These are phyloP conservation scores for Trichoderma pleuroti DNA, from an alignment of 2,329 filamentous ascomycete genomes.

Conservation along the genomic window DNA sequence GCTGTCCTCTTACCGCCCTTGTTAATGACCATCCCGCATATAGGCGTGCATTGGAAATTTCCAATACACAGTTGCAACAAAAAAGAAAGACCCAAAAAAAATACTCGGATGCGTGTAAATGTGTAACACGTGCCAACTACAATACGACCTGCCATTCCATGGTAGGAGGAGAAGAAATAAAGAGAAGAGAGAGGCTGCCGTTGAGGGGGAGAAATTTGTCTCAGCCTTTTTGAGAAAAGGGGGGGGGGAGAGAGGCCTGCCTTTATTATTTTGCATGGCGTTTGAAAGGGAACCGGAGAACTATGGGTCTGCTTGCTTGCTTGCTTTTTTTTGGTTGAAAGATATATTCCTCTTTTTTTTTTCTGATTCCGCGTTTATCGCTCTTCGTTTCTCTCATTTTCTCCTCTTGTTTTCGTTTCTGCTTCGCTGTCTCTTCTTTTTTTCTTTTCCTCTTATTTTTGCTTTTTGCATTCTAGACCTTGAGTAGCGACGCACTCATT, in stretches of 20 bases:
- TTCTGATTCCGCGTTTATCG: conserved; percentile 17
- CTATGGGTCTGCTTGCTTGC: conserved; percentile 24
- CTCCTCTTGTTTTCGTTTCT: conserved; percentile 20
- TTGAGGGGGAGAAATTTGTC: conserved; percentile 19
- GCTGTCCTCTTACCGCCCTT: conserved; percentile 24
- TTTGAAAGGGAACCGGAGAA: conserved; percentile 28
- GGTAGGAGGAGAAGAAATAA: conserved; percentile 9
- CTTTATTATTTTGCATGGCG: conserved; percentile 32
- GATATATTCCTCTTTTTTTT: conserved; percentile 25
- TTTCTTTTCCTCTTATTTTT: conserved; percentile 14
- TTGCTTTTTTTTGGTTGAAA: conserved; percentile 20
- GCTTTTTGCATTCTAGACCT: conserved; percentile 31
- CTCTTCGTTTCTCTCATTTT: conserved; percentile 23
- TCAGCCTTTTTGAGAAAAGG: conserved; percentile 20
- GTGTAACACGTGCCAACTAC: conserved; percentile 9
- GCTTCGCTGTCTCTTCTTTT: conserved; percentile 24
- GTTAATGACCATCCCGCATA: conserved; percentile 19
- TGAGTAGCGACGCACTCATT: conserved; percentile 29
- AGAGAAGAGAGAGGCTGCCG: background rate
- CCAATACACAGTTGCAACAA: background rate
- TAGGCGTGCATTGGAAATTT: background rate
- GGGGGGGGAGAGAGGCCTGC: conserved; percentile 22
- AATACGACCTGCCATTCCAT: conserved; percentile 14
- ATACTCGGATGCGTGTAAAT: background rate
- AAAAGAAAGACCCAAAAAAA: background rate